Evolutionary conservation across 208 protist genomes (phyloP), one percentile per base, ranked within the genome.

Genomic region (Willaertia magna): DNA sequence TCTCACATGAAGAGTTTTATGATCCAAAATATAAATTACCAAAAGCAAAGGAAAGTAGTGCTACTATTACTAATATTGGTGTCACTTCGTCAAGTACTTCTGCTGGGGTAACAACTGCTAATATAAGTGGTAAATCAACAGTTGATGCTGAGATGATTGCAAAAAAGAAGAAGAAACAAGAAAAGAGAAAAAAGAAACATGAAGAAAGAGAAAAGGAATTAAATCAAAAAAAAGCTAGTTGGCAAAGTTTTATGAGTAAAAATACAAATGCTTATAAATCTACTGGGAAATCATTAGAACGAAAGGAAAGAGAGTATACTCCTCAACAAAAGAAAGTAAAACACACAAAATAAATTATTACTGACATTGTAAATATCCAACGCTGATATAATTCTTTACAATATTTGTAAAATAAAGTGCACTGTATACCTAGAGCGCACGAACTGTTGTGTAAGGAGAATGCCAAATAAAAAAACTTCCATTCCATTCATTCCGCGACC

Each of bases 151-250:
- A 26, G 1, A 34, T 67, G 6, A 67, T 67, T 34, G 55, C 76
- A 7, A 47, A 81, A 39, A 81, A 81, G 76, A 81, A 81, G 34
- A 81, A 81, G 76, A 81, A 81, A 12, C 18, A 51, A 81, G 76
- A 51, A 30, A 81, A 81, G 76, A 34, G n/a, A 51, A 9, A 30
- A 51, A 22, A 49, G 20, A 78, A 78, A 78, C 74, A 30, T 46
- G 9, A 78, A 26, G 76, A 26, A 9, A 18, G 51, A 18, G 76
- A 67, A n/a, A 67, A 81, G 22, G 6, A 81, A 49, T 11, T 81
- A 20, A 47, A 81, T 30, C 4, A 81, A 81, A 47, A 26, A 34
- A 40, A 26, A 51, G 11, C n/a, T 44, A 81, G 43, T 51, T 81
- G 76, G 76, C 40, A 81, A 81, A 39, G 7, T 26, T 81, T 81